Percentiles rank a stretch among this genome's conserved stretches.
Conservation (phyloP, 23 red algal species). For the Gracilaria gracilis region DNA sequence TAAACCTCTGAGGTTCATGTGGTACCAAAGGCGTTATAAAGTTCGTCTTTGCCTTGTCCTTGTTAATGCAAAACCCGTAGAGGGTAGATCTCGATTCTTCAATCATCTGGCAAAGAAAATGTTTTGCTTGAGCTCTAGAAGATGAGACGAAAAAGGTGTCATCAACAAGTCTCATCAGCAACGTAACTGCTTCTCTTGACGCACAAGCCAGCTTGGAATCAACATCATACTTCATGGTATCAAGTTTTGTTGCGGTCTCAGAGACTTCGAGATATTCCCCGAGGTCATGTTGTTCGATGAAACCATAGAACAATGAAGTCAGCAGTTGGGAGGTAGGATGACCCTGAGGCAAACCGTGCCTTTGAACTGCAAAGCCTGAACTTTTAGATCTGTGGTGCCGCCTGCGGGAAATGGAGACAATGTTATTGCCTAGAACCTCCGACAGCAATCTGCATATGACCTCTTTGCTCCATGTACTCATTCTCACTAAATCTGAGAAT, state of each 20-base stretch:
- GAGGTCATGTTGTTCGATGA: constrained; percentile 56
- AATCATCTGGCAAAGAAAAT: constrained; percentile 42
- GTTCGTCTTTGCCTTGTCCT: constrained; percentile 55
- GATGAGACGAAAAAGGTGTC: constrained; percentile 58
- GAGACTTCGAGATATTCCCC: constrained; percentile 34
- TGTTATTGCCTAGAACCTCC: constrained; percentile 46
- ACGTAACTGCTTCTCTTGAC: background rate
- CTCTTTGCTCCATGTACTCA: background rate
- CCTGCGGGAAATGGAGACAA: constrained; percentile 30
- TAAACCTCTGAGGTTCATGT: background rate
- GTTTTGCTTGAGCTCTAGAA: constrained; percentile 7
- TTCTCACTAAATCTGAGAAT: constrained; percentile 50
- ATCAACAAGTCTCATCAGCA: constrained; percentile 73
- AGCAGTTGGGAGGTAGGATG: constrained; percentile 44
- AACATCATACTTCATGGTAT: background rate
- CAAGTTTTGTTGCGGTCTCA: background rate
- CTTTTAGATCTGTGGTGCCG: background rate
- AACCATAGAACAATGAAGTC: constrained; percentile 70
- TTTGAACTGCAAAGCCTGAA: constrained; percentile 64
- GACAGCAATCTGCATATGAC: constrained; percentile 24
- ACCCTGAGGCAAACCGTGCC: constrained; percentile 65
- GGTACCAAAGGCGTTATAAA: constrained; percentile 28
- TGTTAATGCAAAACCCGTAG: constrained; percentile 60
- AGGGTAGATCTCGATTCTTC: constrained; percentile 44
- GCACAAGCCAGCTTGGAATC: too few species aligned